Conservation (phyloP, 306 rosid genomes). For the Gastrolobium bilobum region DNA sequence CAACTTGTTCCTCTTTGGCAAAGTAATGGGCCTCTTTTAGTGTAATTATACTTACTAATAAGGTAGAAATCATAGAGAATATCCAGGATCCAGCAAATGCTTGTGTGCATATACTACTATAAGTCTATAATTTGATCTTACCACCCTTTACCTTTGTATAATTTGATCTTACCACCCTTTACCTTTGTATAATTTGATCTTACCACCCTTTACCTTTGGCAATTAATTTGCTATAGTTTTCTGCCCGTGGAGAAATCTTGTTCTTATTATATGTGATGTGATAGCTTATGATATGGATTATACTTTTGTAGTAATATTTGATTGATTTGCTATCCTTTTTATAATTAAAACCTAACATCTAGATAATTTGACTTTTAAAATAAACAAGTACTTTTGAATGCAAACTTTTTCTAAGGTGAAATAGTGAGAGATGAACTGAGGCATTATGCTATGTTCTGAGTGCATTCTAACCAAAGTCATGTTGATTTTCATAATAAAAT, state of each 20-base stretch:
- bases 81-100: background rate
- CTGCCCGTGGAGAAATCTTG: background rate
- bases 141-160: background rate
- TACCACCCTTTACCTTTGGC: background rate
- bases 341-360: background rate
- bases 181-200: background rate
- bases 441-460: conserved; percentile 22
- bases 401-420: background rate
- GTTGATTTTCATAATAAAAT: background rate
- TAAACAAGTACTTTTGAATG: background rate
- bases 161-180: background rate
- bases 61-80: conserved; percentile 4
- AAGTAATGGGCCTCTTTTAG: background rate
- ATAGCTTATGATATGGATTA: background rate
- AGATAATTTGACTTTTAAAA: background rate
- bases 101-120: background rate
- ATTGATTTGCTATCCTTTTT: background rate
- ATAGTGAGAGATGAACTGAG: background rate
- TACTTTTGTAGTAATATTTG: background rate
- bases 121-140: background rate
- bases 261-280: background rate
- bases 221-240: background rate
- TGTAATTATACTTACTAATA: background rate
- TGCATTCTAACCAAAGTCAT: conserved; percentile 8
- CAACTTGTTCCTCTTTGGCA: background rate